A percentile compares a stretch with the other conserved stretches of the same genome.
These are phyloP conservation scores for Euphorbia lathyris DNA, from an alignment of 345 rosid genomes.

Conservation along the genomic window DNA sequence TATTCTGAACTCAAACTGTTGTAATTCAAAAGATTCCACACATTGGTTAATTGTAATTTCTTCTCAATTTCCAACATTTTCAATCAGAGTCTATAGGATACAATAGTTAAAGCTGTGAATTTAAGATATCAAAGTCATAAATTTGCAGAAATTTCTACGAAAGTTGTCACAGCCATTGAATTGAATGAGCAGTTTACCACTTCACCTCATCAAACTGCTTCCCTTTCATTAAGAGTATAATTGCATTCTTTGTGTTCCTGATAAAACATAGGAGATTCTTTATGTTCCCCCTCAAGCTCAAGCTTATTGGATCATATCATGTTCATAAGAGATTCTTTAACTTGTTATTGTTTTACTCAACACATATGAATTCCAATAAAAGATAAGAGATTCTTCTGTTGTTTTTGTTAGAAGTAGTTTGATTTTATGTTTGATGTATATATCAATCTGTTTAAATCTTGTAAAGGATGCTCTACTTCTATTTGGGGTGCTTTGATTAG, in stretches of 20 bases:
- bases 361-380: too few species aligned
- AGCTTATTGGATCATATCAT: neutral
- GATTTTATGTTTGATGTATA: neutral
- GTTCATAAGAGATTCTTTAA: too few species aligned
- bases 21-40: conserved; percentile 25
- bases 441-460: neutral
- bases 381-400: too few species aligned
- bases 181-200: neutral
- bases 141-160: neutral
- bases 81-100: neutral
- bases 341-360: neutral
- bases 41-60: conserved; percentile 35
- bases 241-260: neutral
- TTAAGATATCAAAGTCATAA: neutral
- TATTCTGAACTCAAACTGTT: conserved; percentile 22
- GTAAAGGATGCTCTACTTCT: neutral
- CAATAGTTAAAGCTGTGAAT: neutral
- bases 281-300: neutral
- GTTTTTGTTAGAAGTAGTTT: too few species aligned
- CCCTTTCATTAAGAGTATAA: neutral
- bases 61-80: conserved; percentile 14
- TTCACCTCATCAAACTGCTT: conserved; percentile 3
- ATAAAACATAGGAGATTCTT: neutral
- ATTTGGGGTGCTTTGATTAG: neutral
- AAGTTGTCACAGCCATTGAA: neutral